Conservation (phyloP, 2,329 filamentous ascomycete genomes). For the Exophiala oligosperma region DNA sequence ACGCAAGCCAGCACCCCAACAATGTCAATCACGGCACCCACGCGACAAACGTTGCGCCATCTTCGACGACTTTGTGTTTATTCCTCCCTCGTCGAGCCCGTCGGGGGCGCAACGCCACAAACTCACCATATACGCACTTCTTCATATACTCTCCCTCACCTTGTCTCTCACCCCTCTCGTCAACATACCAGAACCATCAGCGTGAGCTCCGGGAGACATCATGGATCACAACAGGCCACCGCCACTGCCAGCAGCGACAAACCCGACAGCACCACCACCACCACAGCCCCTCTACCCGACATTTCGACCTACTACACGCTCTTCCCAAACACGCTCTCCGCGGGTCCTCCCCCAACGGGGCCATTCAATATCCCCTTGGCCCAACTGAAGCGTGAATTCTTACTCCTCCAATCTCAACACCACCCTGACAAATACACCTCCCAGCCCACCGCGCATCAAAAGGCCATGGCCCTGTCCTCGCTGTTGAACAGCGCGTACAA, state of each 20-base stretch:
- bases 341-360: slow-evolving; percentile 74
- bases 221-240: background rate
- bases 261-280: background rate
- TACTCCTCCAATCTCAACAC: slow-evolving; percentile 68
- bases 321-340: slow-evolving; percentile 77
- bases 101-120: background rate
- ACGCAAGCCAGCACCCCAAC: background rate
- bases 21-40: slow-evolving; percentile 17
- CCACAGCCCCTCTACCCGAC: slow-evolving; percentile 10
- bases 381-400: slow-evolving; percentile 78
- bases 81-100: background rate
- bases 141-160: too few species aligned
- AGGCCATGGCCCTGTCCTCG: slow-evolving; percentile 75
- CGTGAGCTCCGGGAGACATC: background rate
- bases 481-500: slow-evolving; percentile 90
- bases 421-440: slow-evolving; percentile 52
- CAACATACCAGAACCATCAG: background rate
- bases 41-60: slow-evolving; percentile 19
- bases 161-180: too few species aligned
- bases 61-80: slow-evolving; percentile 16
- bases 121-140: too few species aligned
- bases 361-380: slow-evolving; percentile 72
- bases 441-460: slow-evolving; percentile 47
- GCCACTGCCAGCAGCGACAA: background rate
- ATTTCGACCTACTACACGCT: slow-evolving; percentile 73